These are phyloP conservation scores for Zygosaccharomyces siamensis DNA, from an alignment of 805 yeast genomes.

Conservation along the genomic window DNA sequence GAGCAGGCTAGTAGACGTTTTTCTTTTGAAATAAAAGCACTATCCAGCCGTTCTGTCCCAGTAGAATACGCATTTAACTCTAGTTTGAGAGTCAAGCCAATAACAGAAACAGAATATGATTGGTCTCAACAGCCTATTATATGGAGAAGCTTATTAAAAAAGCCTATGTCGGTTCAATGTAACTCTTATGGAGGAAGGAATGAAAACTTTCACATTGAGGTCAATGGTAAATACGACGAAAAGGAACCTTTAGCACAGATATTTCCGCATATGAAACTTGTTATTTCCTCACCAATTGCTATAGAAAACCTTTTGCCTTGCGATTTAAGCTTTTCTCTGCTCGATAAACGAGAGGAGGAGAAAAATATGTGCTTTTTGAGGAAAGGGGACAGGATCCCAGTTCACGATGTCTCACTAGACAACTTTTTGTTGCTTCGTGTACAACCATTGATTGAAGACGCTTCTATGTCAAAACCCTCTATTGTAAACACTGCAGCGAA, in stretches of 20 bases:
- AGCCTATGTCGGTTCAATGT: conserved; percentile 59
- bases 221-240: conserved; percentile 57
- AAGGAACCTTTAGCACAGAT: conserved; percentile 67
- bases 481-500: conserved; percentile 46
- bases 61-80: conserved; percentile 60
- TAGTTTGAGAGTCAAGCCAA: conserved; percentile 58
- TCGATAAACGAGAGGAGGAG: conserved; percentile 63
- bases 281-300: conserved; percentile 79
- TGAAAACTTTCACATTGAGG: conserved; percentile 59
- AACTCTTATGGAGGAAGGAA: conserved; percentile 41
- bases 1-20: conserved; percentile 33
- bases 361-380: conserved; percentile 61
- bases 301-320: conserved; percentile 81
- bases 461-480: conserved; percentile 35
- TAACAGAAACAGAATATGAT: conserved; percentile 46
- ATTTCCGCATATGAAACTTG: conserved; percentile 79
- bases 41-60: conserved; percentile 63
- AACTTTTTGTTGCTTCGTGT: conserved; percentile 69
- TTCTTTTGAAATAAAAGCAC: conserved; percentile 47
- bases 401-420: conserved; percentile 75
- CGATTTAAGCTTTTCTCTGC: conserved; percentile 68
- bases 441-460: conserved; percentile 45
- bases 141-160: conserved; percentile 59
- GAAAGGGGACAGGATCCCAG: conserved; percentile 62
- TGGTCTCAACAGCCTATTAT: conserved; percentile 63